These are phyloP conservation scores for Talaromyces piceae DNA, from an alignment of 2,329 filamentous ascomycete genomes.

Conservation along the genomic window DNA sequence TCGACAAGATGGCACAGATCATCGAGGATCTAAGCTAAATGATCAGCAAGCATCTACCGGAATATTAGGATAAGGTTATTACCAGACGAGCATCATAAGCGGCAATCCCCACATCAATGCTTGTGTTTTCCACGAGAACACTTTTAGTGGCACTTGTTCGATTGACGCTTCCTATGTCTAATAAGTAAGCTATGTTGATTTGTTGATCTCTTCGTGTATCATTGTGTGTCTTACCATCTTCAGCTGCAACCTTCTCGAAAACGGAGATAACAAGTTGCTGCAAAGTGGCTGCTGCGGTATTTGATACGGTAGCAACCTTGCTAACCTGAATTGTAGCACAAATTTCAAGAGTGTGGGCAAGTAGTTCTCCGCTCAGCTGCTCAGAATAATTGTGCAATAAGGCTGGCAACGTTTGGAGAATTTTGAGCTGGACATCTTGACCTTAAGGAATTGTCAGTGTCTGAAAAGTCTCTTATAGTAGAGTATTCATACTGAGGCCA, in stretches of 20 bases:
- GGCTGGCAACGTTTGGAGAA: slow-evolving; percentile 83
- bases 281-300: slow-evolving; percentile 91
- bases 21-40: slow-evolving; percentile 59
- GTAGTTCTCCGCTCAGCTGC: slow-evolving; percentile 70
- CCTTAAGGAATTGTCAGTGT: slow-evolving; percentile 34
- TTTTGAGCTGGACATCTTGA: slow-evolving; percentile 90
- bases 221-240: slow-evolving; percentile 60
- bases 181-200: slow-evolving; percentile 7
- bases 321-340: slow-evolving; percentile 86
- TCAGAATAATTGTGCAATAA: slow-evolving; percentile 82
- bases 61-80: slow-evolving; percentile 15
- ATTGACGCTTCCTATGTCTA: slow-evolving; percentile 29
- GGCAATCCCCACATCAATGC: slow-evolving; percentile 62
- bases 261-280: slow-evolving; percentile 89
- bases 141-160: slow-evolving; percentile 54
- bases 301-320: slow-evolving; percentile 89
- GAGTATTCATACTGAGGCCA: slow-evolving; percentile 49
- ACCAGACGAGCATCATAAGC: slow-evolving; percentile 79
- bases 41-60: slow-evolving; percentile 12
- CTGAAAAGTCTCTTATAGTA: neutral
- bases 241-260: slow-evolving; percentile 79
- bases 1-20: slow-evolving; percentile 85
- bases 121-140: slow-evolving; percentile 58
- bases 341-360: slow-evolving; percentile 78
- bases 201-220: neutral